Evolutionary conservation across 208 protist species (phyloP).

Genomic region (Leishmania mexicana): DNA sequence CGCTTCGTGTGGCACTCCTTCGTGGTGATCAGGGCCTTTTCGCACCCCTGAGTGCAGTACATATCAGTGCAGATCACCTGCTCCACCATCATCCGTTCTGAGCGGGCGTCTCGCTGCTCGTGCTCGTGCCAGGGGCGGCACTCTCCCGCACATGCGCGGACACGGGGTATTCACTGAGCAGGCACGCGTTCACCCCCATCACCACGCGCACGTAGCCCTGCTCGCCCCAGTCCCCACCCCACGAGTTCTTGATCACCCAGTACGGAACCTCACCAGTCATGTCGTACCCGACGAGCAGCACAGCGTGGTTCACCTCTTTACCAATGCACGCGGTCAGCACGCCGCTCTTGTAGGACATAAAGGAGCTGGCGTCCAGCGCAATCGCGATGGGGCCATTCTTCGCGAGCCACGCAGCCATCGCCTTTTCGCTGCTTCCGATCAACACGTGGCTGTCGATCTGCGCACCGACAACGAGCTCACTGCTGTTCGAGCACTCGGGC

Average conservation of each 20-base stretch:
- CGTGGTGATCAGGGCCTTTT: neutral
- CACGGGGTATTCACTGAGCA: constrained; percentile 36
- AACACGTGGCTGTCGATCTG: constrained; percentile 54
- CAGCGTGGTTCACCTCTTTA: constrained; percentile 65
- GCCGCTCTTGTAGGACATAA: constrained; percentile 59
- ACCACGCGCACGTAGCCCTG: constrained; percentile 73
- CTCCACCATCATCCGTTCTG: constrained; percentile 8
- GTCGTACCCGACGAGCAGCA: constrained; percentile 84
- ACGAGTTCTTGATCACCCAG: constrained; percentile 93
- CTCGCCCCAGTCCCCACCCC: constrained; percentile 75
- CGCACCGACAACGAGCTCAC: constrained; percentile 47
- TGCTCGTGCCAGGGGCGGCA: neutral
- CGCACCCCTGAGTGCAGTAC: constrained; percentile 21
- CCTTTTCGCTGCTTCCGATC: constrained; percentile 60
- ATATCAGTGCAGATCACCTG: constrained; percentile 29
- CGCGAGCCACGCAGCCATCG: constrained; percentile 66
- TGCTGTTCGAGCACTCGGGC: neutral
- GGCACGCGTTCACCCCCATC: constrained; percentile 55
- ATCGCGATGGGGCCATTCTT: constrained; percentile 77
- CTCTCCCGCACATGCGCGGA: constrained; percentile 8
- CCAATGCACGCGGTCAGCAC: constrained; percentile 57
- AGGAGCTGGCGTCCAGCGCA: constrained; percentile 82
- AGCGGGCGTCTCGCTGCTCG: neutral
- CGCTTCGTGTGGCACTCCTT: constrained; percentile 10
- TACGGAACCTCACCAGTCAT: constrained; percentile 47